Base-by-base conservation (phyloP, 176 grass and related monocot genomes). In the Thinopyrum elongatum region DNA sequence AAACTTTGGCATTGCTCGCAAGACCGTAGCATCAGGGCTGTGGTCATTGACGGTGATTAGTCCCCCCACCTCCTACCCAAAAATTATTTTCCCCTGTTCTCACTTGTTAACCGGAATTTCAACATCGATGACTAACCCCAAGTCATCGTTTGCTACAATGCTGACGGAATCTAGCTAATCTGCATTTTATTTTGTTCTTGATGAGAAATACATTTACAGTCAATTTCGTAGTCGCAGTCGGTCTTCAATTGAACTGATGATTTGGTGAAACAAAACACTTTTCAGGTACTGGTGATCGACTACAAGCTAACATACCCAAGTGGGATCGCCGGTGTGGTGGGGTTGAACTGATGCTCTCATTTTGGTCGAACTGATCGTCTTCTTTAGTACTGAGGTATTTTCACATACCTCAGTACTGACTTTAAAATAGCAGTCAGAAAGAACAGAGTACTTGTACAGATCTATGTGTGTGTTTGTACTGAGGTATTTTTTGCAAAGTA, bases 261-360 rank as follows among this genome's bases (percentile, higher is more conserved):
- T 74, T 22, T 60, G 23, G 6, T 74, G 70, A 70, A 70, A 83
- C 14, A 26, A 51, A 38, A 57, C 15, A 44, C 9, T 83, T 79
- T 76, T 89, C n/a, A 98, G 96, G 90, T 94, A 3, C 91, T 98
- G 70, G 94, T 98, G 39, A 86, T 98, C 70, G 96, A 95, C 74
- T 98, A 98, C 63, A 95, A 95, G 55, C 86, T 98, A 69, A 88
- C 93, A 6, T 98, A 98, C 92, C 96, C 96, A 82, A 95, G 96
- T 76, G 96, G 96, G 71, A 95, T 90, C 27, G 96, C 96, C 19
- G 92, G 93, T 19, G 95, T 93, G 73, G 90, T 98, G 19, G 93
- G 93, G 17, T n/a, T n/a, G n/a, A n/a, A n/a, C n/a, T n/a, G n/a
- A n/a, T n/a, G n/a, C n/a, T n/a, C n/a, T n/a, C n/a, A n/a, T n/a